phyloP scores from a whole-genome alignment of 83 land plant species.

The Isoetes engelmannii region DNA sequence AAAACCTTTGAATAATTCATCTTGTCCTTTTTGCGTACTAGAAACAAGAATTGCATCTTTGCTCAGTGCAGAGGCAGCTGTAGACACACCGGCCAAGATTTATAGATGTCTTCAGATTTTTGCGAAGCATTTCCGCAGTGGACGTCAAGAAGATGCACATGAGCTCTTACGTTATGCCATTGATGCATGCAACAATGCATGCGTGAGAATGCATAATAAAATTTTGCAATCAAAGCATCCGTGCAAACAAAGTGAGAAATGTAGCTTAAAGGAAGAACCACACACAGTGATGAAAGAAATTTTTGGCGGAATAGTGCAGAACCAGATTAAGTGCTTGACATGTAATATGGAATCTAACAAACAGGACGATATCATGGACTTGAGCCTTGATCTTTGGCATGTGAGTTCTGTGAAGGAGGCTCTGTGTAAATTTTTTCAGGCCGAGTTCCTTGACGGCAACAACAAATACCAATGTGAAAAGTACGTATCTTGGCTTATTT shows the following conservation, averaged over 20 bases:
- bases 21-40: slow-evolving; percentile 79
- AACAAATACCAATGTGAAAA: slow-evolving; percentile 86
- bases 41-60: slow-evolving; percentile 65
- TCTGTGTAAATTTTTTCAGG: slow-evolving; percentile 63
- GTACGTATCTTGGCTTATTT: slow-evolving; percentile 33
- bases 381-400: slow-evolving; percentile 69
- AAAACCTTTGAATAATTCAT: neutral
- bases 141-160: slow-evolving; percentile 97
- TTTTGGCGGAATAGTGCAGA: slow-evolving; percentile 86
- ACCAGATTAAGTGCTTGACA: slow-evolving; percentile 79
- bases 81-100: slow-evolving; percentile 63
- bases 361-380: slow-evolving; percentile 92
- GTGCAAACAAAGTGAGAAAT: slow-evolving; percentile 13
- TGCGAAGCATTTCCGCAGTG: slow-evolving; percentile 74
- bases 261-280: slow-evolving; percentile 21
- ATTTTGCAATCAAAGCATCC: slow-evolving; percentile 7
- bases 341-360: slow-evolving; percentile 78
- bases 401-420: slow-evolving; percentile 58
- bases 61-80: slow-evolving; percentile 34
- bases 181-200: slow-evolving; percentile 77
- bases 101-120: slow-evolving; percentile 46
- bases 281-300: slow-evolving; percentile 78
- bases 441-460: slow-evolving; percentile 82
- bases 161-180: slow-evolving; percentile 92
- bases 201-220: slow-evolving; percentile 53